Percentiles rank a stretch among this genome's conserved stretches.
These are phyloP conservation scores for Naegleria lovaniensis DNA, from an alignment of 208 protist species.

Conservation along the genomic window DNA sequence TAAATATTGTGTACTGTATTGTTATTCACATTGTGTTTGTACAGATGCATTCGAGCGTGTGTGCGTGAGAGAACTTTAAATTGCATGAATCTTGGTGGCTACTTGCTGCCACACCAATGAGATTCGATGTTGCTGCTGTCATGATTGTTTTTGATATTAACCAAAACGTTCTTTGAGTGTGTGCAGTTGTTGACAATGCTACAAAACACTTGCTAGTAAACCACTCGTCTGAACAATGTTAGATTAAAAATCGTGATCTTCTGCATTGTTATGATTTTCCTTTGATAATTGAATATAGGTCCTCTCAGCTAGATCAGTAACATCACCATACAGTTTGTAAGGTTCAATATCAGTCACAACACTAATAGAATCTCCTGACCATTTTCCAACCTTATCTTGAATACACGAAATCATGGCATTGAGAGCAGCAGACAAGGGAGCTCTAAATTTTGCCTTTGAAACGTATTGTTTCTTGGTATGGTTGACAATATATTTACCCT, in stretches of 20 bases:
- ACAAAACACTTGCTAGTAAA: too few species aligned
- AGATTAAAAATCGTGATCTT: not conserved
- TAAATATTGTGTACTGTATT: too few species aligned
- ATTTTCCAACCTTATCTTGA: not conserved
- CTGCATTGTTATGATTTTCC: not conserved
- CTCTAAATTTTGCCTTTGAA: not conserved
- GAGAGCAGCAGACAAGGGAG: not conserved
- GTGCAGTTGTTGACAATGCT: too few species aligned
- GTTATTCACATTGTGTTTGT: too few species aligned
- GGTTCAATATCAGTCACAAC: not conserved
- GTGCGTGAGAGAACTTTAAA: too few species aligned
- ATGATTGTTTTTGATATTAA: too few species aligned
- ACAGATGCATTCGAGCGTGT: too few species aligned
- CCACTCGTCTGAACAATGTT: too few species aligned
- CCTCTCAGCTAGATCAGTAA: not conserved
- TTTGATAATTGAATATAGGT: not conserved
- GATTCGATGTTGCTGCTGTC: too few species aligned
- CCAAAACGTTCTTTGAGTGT: too few species aligned
- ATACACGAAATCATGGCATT: not conserved
- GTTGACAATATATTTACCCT: not conserved
- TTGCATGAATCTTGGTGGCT: too few species aligned
- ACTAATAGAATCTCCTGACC: not conserved
- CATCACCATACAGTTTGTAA: not conserved
- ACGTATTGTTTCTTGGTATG: not conserved
- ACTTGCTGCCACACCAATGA: too few species aligned